Evolutionary conservation across 345 rosid genomes (phyloP).

Genomic region (Litchi chinensis): DNA sequence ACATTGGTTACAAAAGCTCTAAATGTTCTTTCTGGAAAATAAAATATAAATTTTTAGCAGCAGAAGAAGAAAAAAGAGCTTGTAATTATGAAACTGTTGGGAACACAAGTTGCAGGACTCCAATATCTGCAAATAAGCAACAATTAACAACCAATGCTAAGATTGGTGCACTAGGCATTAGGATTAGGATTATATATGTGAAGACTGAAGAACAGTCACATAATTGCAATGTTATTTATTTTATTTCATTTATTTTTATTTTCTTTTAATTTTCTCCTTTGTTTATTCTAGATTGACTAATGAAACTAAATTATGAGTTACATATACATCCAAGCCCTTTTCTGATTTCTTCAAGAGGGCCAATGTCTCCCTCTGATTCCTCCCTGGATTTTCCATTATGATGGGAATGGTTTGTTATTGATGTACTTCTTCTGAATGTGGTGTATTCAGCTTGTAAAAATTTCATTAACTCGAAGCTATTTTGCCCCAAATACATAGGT

Average conservation of each 20-base stretch:
- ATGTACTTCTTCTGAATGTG: neutral
- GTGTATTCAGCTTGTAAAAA: conserved; percentile 10
- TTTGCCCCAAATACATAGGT: conserved; percentile 50
- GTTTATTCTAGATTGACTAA: neutral
- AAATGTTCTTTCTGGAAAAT: neutral
- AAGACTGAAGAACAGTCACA: neutral
- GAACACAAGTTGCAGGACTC: neutral
- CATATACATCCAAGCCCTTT: no score
- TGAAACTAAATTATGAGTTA: neutral
- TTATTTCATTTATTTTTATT: neutral
- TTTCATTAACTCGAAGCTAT: conserved; percentile 13
- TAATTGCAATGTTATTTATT: neutral
- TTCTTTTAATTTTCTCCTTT: neutral
- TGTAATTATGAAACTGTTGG: neutral
- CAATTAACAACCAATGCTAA: neutral
- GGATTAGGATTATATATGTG: neutral
- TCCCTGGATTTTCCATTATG: neutral
- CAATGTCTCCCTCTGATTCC: neutral
- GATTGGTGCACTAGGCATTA: neutral
- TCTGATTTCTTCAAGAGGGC: neutral
- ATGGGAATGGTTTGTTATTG: neutral
- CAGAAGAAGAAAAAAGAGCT: neutral
- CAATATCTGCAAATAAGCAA: neutral
- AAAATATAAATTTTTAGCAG: neutral
- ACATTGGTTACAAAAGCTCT: neutral